Evolutionary conservation across 2,329 filamentous ascomycete species (phyloP).

Genomic region (Neurospora sp.): DNA sequence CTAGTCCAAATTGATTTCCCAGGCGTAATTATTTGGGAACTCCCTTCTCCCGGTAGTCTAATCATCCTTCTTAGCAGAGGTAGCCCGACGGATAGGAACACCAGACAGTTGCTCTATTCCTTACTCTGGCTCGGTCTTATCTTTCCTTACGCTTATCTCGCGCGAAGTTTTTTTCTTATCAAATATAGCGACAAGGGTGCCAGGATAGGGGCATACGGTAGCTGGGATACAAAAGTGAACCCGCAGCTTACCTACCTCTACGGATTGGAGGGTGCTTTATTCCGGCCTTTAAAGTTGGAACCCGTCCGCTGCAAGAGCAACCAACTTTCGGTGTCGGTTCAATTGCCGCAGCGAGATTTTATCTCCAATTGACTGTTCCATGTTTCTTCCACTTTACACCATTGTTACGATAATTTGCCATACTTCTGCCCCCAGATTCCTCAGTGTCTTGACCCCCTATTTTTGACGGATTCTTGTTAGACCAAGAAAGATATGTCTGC

Average conservation of each 20-base stretch:
- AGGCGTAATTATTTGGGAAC: too few relatives aligned
- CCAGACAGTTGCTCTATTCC: too few relatives aligned
- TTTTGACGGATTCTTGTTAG: not conserved
- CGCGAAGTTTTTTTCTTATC: too few relatives aligned
- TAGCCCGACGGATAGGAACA: too few relatives aligned
- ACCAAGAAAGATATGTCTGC: not conserved
- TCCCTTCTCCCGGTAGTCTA: too few relatives aligned
- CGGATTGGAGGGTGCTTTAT: not conserved
- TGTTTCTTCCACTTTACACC: not conserved
- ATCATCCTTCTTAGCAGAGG: too few relatives aligned
- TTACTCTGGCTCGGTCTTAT: too few relatives aligned
- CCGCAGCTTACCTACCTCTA: not conserved
- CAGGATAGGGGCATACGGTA: not conserved
- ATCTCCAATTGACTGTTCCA: not conserved
- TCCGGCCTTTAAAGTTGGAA: not conserved
- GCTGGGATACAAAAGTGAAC: not conserved
- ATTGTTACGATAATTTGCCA: not conserved
- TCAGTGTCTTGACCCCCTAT: not conserved
- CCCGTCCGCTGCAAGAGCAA: not conserved
- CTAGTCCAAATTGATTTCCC: too few relatives aligned
- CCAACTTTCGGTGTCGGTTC: not conserved
- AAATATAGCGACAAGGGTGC: too few relatives aligned
- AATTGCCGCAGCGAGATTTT: not conserved
- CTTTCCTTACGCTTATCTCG: too few relatives aligned
- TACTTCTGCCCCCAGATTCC: not conserved